Evolutionary conservation across 2,329 filamentous ascomycete genomes (phyloP).

Genomic region (Sclerotinia subarctica): DNA sequence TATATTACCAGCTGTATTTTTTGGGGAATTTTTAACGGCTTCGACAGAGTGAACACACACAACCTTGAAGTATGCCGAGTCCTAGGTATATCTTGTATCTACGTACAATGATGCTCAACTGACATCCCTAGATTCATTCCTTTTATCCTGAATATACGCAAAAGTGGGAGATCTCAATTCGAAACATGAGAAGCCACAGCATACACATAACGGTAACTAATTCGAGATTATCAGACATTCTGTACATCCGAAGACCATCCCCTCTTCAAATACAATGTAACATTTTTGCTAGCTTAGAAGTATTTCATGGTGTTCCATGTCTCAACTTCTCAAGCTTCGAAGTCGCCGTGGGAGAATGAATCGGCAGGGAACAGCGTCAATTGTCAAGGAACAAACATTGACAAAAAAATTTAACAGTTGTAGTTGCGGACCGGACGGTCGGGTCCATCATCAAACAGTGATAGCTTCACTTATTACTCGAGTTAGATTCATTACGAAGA

Average conservation of each 20-base stretch:
- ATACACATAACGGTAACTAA: not conserved
- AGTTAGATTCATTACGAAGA: not conserved
- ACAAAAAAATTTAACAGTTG: not conserved
- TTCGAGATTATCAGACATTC: not conserved
- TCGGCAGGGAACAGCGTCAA: not conserved
- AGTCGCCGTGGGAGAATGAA: not conserved
- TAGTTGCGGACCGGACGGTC: not conserved
- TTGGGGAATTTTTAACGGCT: not conserved
- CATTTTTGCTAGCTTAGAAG: not conserved
- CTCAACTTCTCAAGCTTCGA: not conserved
- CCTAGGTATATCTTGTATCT: not conserved
- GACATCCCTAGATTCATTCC: not conserved
- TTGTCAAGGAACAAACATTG: not conserved
- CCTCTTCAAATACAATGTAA: not conserved
- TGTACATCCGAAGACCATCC: not conserved
- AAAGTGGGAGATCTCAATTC: slow-evolving; percentile 7
- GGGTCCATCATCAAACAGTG: slow-evolving; percentile 1
- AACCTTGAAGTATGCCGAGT: slow-evolving; percentile 3
- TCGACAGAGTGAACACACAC: slow-evolving; percentile 6
- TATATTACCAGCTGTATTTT: not conserved
- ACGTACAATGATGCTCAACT: slow-evolving; percentile 1
- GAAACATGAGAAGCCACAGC: slow-evolving; percentile 4
- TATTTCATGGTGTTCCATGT: not conserved
- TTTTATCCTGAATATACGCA: not conserved
- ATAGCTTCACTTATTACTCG: not conserved